phyloP scores from a whole-genome alignment of 768 basidiomycete species.

The Kwoniella europaea region DNA sequence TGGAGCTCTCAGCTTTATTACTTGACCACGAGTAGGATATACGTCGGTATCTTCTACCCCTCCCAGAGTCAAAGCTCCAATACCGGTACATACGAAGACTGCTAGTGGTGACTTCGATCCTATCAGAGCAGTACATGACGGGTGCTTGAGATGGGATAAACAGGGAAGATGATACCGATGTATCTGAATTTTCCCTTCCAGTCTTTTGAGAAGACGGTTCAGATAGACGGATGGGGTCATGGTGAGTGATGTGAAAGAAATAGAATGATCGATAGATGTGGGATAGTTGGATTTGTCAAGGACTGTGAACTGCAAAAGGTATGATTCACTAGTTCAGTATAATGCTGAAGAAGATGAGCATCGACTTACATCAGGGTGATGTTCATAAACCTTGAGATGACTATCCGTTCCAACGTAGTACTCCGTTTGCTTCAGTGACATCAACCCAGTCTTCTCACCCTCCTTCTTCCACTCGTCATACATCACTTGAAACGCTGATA shows the following conservation, averaged over 20 bases:
- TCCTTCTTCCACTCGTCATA: conserved; percentile 41
- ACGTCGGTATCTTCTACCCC: conserved; percentile 51
- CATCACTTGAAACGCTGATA: conserved; percentile 51
- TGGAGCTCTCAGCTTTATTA: conserved; percentile 49
- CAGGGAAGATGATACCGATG: conserved; percentile 41
- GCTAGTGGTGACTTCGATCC: conserved; percentile 25
- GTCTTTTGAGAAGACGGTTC: conserved; percentile 37
- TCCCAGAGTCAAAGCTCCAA: conserved; percentile 52
- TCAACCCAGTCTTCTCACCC: conserved; percentile 43
- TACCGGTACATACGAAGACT: conserved; percentile 54
- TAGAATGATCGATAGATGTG: conserved; percentile 39
- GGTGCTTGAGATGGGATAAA: conserved; percentile 34
- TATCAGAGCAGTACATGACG: conserved; percentile 28
- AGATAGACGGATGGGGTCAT: conserved; percentile 56
- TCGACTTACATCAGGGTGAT: conserved; percentile 55
- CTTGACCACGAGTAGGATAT: conserved; percentile 57
- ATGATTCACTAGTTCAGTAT: too few species aligned
- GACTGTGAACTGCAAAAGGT: conserved; percentile 24
- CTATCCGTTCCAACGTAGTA: conserved; percentile 47
- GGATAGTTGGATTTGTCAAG: conserved; percentile 3
- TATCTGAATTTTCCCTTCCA: conserved; percentile 43
- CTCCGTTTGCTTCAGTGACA: conserved; percentile 57
- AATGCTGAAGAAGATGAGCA: neutral
- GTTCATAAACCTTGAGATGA: conserved; percentile 54
- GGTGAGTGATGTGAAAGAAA: conserved; percentile 58